Evolutionary conservation across 2,329 filamentous ascomycete species (phyloP).

Genomic region (Thielaviopsis populi): DNA sequence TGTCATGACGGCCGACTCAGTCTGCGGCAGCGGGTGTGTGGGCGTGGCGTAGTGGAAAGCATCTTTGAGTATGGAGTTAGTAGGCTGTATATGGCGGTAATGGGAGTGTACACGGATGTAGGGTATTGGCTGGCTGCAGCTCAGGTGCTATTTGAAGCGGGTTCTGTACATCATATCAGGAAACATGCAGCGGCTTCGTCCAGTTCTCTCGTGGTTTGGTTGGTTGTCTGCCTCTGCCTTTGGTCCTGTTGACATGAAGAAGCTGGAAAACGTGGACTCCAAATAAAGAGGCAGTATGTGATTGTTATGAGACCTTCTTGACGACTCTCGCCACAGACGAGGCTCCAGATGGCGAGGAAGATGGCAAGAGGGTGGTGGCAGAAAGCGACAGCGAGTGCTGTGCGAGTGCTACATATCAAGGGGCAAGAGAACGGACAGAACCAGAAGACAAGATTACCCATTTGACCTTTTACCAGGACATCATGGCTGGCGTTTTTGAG

Average conservation of each 20-base stretch:
- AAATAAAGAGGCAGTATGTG: slow-evolving; percentile 6
- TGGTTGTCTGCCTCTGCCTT: slow-evolving; percentile 9
- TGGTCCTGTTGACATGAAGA: slow-evolving; percentile 11
- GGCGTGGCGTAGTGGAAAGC: background rate
- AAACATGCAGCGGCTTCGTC: slow-evolving; percentile 9
- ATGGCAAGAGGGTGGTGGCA: background rate
- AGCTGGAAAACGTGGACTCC: slow-evolving; percentile 10
- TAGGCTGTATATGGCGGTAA: background rate
- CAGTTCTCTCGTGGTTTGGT: background rate
- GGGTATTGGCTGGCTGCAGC: background rate
- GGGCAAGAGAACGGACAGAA: background rate
- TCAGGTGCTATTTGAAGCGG: slow-evolving; percentile 12
- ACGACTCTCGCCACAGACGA: background rate
- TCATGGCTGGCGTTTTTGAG: slow-evolving; percentile 2
- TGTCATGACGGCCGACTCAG: background rate
- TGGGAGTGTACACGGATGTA: background rate
- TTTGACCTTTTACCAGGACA: slow-evolving; percentile 15
- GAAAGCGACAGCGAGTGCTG: background rate
- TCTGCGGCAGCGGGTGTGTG: background rate
- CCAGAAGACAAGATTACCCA: slow-evolving; percentile 1
- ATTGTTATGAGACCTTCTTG: background rate
- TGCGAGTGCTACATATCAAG: background rate
- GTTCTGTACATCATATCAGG: slow-evolving; percentile 6
- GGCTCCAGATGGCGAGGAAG: background rate
- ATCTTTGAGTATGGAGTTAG: background rate